Conservation (phyloP, 2,329 filamentous ascomycete genomes). For the Didymella sp. region DNA sequence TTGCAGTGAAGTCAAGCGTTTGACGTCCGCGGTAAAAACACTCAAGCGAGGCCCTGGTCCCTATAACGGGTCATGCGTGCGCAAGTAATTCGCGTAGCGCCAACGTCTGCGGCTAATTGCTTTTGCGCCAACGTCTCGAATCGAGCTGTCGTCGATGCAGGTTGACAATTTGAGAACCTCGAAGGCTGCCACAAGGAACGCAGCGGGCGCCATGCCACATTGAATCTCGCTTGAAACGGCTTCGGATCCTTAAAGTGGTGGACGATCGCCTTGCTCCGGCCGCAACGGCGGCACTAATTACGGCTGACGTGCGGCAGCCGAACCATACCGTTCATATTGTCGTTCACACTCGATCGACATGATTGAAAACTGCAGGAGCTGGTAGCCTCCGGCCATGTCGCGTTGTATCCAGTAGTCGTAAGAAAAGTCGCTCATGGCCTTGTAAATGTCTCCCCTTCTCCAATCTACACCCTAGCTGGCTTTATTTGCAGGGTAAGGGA, state of each 20-base stretch:
- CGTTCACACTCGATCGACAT: background rate
- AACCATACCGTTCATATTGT: background rate
- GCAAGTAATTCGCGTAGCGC: background rate
- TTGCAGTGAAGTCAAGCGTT: background rate
- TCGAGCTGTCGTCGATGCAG: conserved; percentile 2
- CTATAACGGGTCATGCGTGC: background rate
- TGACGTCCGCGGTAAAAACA: background rate
- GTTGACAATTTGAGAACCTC: background rate
- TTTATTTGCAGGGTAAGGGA: background rate
- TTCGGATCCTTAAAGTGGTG: background rate
- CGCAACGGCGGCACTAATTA: background rate
- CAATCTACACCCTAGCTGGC: background rate
- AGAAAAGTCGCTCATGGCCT: background rate
- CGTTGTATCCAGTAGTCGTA: background rate
- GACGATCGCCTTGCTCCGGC: background rate
- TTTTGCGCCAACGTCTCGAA: conserved; percentile 11
- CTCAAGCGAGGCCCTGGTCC: background rate
- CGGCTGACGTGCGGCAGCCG: background rate
- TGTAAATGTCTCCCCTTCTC: background rate
- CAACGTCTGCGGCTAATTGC: background rate
- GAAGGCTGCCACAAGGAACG: conserved; percentile 5
- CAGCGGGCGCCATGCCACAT: conserved; percentile 4
- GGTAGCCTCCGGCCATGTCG: background rate
- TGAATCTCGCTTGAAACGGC: conserved; percentile 8
- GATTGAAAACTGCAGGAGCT: background rate